Evolutionary conservation across 2,329 filamentous ascomycete species (phyloP), one percentile per base, ranked within the genome.

Genomic region (Epichloe sibirici): DNA sequence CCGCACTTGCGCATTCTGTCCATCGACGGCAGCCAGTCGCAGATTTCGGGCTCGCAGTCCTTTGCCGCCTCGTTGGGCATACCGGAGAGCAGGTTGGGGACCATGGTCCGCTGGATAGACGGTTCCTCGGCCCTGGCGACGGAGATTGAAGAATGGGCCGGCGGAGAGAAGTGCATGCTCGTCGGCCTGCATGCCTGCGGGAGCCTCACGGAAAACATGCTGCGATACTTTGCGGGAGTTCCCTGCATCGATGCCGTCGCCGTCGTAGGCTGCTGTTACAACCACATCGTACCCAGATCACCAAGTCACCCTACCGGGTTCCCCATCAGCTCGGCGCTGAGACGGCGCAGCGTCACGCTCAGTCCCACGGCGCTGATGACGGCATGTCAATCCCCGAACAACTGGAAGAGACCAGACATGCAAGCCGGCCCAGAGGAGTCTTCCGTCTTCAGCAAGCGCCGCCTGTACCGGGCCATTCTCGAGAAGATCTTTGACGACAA

Each of bases 221-320:
- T 66, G 8, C 55, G 61, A 6, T 65, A 65, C 48, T 66, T 66
- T 47, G 48, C 56, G 8, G 45, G 51, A 0, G 43, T 58, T 0
- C 50, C 57, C 2, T 63, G 53, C 9, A 58, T 67, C 37, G 49
- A 55, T 2, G 50, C 53, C 15, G 50, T 67, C 2, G 65, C 57
- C 0, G 62, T 61, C 2, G 56, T 67, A 4, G 65, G 65, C 1
- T 67, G 65, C 51, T 67, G 65, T 56, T 67, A 67, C 43, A 66
- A 67, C 51, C 65, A 67, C 51, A 63, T 67, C 21, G 49, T 59
- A 2, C 59, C 62, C 5, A 57, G 53, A 7, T 66, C 74, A 1
- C 62, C 66, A 5, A 53, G 64, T 39, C 69, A 70, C 15, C 69
- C 70, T 0, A 59, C 65, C 6, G 67, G 67, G 17, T 64, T 66